Conservation (phyloP, 2,329 filamentous ascomycete genomes). For the Trichoderma citrinoviride region DNA sequence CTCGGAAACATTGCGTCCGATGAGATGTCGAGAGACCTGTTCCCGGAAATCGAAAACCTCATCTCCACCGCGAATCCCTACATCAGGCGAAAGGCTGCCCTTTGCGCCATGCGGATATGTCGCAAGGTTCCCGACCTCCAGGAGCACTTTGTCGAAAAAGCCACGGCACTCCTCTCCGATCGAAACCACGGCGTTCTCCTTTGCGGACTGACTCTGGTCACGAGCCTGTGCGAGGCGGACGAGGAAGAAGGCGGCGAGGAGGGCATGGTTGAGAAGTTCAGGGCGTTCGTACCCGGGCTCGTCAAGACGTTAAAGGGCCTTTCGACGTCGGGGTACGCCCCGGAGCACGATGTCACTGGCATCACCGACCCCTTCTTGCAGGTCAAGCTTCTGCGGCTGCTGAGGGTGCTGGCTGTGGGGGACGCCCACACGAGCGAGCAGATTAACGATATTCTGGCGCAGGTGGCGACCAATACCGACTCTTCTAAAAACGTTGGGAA, state of each 20-base stretch:
- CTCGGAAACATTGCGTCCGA: slow-evolving; percentile 96
- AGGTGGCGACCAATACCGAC: slow-evolving; percentile 97
- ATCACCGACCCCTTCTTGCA: slow-evolving; percentile 98
- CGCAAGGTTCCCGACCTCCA: slow-evolving; percentile 95
- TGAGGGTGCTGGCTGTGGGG: slow-evolving; percentile 82
- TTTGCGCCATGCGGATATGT: slow-evolving; percentile 99
- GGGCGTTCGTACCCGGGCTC: slow-evolving; percentile 76
- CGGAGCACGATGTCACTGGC: slow-evolving; percentile 96
- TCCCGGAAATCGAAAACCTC: slow-evolving; percentile 90
- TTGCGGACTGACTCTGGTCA: slow-evolving; percentile 86
- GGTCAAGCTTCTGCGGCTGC: slow-evolving; percentile 86
- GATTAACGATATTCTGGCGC: slow-evolving; percentile 97
- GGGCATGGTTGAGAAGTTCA: slow-evolving; percentile 86
- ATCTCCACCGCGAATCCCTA: slow-evolving; percentile 96
- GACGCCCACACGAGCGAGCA: slow-evolving; percentile 88
- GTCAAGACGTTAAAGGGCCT: slow-evolving; percentile 90
- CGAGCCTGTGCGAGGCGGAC: slow-evolving; percentile 90
- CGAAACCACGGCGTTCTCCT: slow-evolving; percentile 94
- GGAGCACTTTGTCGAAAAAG: slow-evolving; percentile 96
- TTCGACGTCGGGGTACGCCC: slow-evolving; percentile 92
- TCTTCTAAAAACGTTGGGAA: slow-evolving; percentile 98
- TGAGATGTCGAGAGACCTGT: slow-evolving; percentile 97
- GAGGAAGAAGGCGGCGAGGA: slow-evolving; percentile 89
- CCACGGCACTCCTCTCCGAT: slow-evolving; percentile 81
- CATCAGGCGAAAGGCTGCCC: slow-evolving; percentile 90